Base-by-base conservation (phyloP, 2,329 filamentous ascomycete species). In the Botrytis paeoniae region DNA sequence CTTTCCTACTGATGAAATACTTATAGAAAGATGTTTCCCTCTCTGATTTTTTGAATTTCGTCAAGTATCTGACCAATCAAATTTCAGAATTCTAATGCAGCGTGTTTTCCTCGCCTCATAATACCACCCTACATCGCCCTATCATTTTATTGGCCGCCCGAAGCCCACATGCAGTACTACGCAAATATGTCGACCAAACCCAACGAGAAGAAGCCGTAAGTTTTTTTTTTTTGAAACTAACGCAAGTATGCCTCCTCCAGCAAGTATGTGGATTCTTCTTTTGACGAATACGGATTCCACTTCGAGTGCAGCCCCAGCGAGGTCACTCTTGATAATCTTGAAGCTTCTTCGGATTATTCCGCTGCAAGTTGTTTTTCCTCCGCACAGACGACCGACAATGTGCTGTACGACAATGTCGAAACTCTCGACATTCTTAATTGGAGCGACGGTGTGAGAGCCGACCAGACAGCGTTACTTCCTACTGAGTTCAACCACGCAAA, bases 301-400 rank as follows among this genome's bases (percentile, higher is more conserved):
- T 3, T 25, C 45, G 22, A 25, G 12, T 10, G 10, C 45, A 25
- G 10, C 45, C 45, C 22, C 10, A 12, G 22, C 45, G 22, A 51
- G 9, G 22, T 51, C 22, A 1, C 22, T 6, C 10, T 51, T 51
- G 22, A 12, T 14, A 12, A 51, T 25, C 6, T 25, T 12, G 45
- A 1, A 6, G 4, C 48, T 51, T 25, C 22, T 25, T 48, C 12
- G 45, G 10, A 25, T 48, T 0, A 25, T 0, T 12, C 9, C 22
- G 0, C 22, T 48, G 45, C 45, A 48, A 48, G 0, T 45, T 16
- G 18, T 48, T 0, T 25, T 25, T 2, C 25, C 48, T n/a, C n/a
- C 4, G 0, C 48, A 3, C 2, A n/a, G 7, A 4, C 25, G 0
- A 7, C 0, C 25, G 48, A 51, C 1, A 7, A 14, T n/a, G 48